phyloP scores from a whole-genome alignment of 1,284 basidiomycete species.

The Ceraceosorus bombacis region DNA sequence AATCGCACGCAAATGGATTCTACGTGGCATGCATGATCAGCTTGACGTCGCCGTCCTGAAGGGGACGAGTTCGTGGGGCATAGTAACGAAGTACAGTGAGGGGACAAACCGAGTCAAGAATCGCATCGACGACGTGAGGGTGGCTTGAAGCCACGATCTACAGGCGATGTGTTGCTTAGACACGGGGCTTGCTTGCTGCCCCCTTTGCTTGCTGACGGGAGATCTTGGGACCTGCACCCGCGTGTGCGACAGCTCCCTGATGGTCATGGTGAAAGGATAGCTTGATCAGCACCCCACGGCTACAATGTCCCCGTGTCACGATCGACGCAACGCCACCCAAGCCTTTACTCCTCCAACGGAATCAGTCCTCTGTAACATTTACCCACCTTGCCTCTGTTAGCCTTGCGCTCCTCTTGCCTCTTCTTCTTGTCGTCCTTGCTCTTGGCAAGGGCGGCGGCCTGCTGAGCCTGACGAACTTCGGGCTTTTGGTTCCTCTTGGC shows the following conservation, averaged over 20 bases:
- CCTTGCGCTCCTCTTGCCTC: constrained; percentile 41
- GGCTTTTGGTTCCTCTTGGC: constrained; percentile 71
- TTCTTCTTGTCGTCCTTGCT: constrained; percentile 80
- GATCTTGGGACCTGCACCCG: constrained; percentile 64
- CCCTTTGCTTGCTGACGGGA: constrained; percentile 93
- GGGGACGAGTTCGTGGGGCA: too few species aligned
- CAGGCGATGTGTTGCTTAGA: constrained; percentile 13
- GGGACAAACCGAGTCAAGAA: too few species aligned
- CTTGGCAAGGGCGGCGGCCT: constrained; percentile 86
- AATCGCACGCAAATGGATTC: too few species aligned
- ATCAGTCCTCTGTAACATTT: background rate
- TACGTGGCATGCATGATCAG: too few species aligned
- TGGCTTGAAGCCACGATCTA: too few species aligned
- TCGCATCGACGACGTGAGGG: too few species aligned
- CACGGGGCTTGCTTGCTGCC: constrained; percentile 39
- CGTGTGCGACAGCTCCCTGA: constrained; percentile 23
- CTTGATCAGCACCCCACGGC: background rate
- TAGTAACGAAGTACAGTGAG: too few species aligned
- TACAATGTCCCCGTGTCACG: constrained; percentile 1
- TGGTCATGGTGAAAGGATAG: background rate
- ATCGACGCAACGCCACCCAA: background rate
- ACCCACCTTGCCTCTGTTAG: constrained; percentile 61
- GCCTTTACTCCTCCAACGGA: background rate
- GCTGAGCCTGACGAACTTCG: constrained; percentile 71
- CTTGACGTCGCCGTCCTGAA: too few species aligned